phyloP scores from a whole-genome alignment of 2,329 filamentous ascomycete species.

The Sphaerostilbella broomeana region DNA sequence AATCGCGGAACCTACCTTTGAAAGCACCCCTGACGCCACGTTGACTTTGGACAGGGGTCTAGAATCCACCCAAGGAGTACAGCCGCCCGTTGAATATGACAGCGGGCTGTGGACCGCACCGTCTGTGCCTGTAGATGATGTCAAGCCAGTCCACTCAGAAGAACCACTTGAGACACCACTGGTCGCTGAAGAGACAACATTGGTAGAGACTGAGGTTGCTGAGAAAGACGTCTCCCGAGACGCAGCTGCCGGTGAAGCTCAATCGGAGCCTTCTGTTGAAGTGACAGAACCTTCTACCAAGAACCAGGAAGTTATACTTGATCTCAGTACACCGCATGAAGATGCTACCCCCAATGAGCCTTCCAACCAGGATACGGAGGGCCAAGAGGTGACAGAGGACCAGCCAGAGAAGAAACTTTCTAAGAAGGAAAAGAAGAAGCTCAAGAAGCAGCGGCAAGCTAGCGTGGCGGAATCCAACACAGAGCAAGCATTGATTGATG shows the following conservation, averaged over 20 bases:
- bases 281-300: neutral
- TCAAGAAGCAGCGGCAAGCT: slow-evolving; percentile 15
- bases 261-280: neutral
- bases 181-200: neutral
- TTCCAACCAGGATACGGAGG: neutral
- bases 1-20: neutral
- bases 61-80: too few species aligned
- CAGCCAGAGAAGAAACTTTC: slow-evolving; percentile 2
- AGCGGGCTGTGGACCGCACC: neutral
- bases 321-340: neutral
- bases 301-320: neutral
- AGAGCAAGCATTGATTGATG: neutral
- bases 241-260: neutral
- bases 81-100: too few species aligned
- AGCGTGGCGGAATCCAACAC: neutral
- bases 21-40: neutral
- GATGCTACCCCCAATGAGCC: neutral
- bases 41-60: too few species aligned
- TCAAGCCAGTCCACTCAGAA: neutral
- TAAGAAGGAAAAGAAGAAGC: slow-evolving; percentile 18
- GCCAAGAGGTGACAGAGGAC: neutral
- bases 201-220: neutral
- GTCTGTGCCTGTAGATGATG: slow-evolving; percentile 1
- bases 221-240: neutral
- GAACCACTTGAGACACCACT: neutral